phyloP scores from a whole-genome alignment of 192 early-diverging fungal genomes.

The Helicostylum pulchrum region DNA sequence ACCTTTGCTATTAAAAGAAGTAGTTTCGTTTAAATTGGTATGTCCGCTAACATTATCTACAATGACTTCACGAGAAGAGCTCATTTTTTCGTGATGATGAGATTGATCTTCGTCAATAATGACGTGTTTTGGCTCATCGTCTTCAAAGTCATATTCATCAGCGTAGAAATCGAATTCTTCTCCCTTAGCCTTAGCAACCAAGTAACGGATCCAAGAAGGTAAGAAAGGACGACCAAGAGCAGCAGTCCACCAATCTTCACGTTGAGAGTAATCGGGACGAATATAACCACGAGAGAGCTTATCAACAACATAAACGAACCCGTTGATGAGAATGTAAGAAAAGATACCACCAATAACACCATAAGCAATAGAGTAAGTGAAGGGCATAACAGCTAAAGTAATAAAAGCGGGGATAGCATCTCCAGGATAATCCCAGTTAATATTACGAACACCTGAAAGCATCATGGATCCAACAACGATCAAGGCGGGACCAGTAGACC shows the following conservation, averaged over 20 bases:
- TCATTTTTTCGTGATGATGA: not conserved
- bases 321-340: conserved; percentile 70
- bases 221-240: conserved; percentile 22
- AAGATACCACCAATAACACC: conserved; percentile 73
- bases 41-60: conserved; percentile 1
- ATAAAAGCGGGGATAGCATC: conserved; percentile 78
- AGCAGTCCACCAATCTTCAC: conserved; percentile 35
- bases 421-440: conserved; percentile 80
- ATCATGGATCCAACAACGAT: conserved; percentile 81
- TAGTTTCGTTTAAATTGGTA: conserved; percentile 3
- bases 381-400: conserved; percentile 72
- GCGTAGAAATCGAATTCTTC: conserved; percentile 20
- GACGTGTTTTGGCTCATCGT: conserved; percentile 7
- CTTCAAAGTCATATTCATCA: conserved; percentile 27
- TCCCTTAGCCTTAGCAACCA: conserved; percentile 27
- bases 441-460: conserved; percentile 60
- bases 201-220: conserved; percentile 30
- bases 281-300: conserved; percentile 56
- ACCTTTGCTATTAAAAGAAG: not conserved
- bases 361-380: conserved; percentile 81
- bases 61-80: not conserved
- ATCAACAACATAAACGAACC: conserved; percentile 50
- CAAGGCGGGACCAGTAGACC: conserved; percentile 81
- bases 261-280: conserved; percentile 33
- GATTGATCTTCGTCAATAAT: not conserved